These are phyloP conservation scores for Gypsophila paniculata DNA, from an alignment of 179 eudicot genomes.

Conservation along the genomic window DNA sequence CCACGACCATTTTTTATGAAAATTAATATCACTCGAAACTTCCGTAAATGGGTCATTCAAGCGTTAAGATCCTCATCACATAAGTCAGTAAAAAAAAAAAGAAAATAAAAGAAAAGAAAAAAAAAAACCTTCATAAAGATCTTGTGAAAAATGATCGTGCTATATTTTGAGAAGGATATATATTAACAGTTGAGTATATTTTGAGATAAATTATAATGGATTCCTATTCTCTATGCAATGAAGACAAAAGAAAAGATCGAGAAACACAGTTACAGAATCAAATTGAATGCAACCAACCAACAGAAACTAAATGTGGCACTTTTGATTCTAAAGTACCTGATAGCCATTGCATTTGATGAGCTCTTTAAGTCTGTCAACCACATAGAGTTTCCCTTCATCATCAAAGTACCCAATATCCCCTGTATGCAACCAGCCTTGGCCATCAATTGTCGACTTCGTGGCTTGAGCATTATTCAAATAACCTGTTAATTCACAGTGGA, in stretches of 20 bases:
- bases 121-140: no score
- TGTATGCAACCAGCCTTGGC: slow-evolving; percentile 70
- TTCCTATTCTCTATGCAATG: not conserved
- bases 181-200: no score
- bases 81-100: no score
- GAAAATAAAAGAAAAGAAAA: no score
- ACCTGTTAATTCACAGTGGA: slow-evolving; percentile 27
- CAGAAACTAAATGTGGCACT: not conserved
- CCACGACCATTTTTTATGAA: no score
- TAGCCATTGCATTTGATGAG: slow-evolving; percentile 75
- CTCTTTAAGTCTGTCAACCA: slow-evolving; percentile 73
- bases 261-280: not conserved
- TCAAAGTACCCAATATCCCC: slow-evolving; percentile 83
- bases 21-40: no score
- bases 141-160: no score
- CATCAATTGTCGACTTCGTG: slow-evolving; percentile 54
- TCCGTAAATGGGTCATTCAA: no score
- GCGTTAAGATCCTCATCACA: no score
- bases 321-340: slow-evolving; percentile 39
- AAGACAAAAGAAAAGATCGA: not conserved
- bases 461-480: slow-evolving; percentile 60
- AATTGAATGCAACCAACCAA: not conserved
- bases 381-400: slow-evolving; percentile 56
- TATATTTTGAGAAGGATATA: no score
- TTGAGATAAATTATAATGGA: not conserved